Base-by-base conservation (phyloP, 2,329 filamentous ascomycete genomes). In the Fusarium sp. region DNA sequence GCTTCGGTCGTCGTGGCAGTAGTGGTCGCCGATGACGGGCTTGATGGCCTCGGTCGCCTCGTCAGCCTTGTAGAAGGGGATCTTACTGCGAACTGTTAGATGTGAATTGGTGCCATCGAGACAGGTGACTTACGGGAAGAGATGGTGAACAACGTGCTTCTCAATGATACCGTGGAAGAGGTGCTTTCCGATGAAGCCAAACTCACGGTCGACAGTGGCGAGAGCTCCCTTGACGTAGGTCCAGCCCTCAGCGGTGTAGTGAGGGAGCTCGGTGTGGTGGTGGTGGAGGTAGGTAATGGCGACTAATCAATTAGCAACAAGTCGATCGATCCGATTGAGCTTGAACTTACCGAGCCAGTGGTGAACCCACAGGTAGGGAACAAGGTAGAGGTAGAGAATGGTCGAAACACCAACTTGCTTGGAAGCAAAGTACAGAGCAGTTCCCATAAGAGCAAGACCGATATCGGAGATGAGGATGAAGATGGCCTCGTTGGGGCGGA, bases 21-120 rank as follows among this genome's bases (percentile, higher is more conserved):
- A 98, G 88, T 98, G 95, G 77, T 88, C 86, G 81, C 96, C 96
- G 93, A 98, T 97, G 81, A 98, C 88, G 70, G 90, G 90, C 89
- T 95, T 94, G 89, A 98, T 96, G 78, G 87, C 86, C 66, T 84
- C 81, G 18, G 87, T 88, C 28, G 88, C 88, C 78, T 87, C 84
- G 66, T 86, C 85, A 32, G 88, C 87, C 75, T 89, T 83, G 82
- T 90, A 81, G 68, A 81, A 81, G 47, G 80, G 80, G 48, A 81
- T 81, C 57, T 77, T 78, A 45, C 78, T 80, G 59, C 8, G 12
- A 38, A 14, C 15, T 3, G 62, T 68, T 36, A 72, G 63, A 47
- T 41, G 18, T 14, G 18, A 30, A 41, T 32, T 11, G 17, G 12
- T 15, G 9, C 12, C 14, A 69, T n/a, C 17, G 7, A n/a, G 50